Conservation (phyloP, 2,329 filamentous ascomycete genomes). For the Chaetomium sp. region DNA sequence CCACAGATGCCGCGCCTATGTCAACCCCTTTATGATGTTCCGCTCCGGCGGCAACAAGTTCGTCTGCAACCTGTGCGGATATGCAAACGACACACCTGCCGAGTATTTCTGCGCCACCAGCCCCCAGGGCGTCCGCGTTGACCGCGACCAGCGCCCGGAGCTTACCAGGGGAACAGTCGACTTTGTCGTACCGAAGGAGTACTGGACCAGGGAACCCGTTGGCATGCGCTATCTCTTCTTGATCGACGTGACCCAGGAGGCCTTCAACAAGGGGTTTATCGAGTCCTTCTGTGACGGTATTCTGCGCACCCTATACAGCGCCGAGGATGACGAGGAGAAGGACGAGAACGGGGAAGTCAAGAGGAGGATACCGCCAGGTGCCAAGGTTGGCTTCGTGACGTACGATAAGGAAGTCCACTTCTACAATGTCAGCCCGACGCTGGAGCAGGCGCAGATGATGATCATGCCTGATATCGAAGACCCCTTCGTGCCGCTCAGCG, state of each 20-base stretch:
- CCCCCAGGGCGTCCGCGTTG: slow-evolving; percentile 81
- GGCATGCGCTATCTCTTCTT: slow-evolving; percentile 87
- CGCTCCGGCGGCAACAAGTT: slow-evolving; percentile 91
- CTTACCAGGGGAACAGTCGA: slow-evolving; percentile 91
- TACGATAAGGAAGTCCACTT: slow-evolving; percentile 98
- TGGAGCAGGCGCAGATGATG: slow-evolving; percentile 94
- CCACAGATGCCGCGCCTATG: slow-evolving; percentile 89
- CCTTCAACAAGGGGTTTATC: slow-evolving; percentile 86
- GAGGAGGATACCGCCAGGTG: slow-evolving; percentile 69
- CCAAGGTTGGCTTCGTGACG: slow-evolving; percentile 91
- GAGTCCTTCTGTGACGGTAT: slow-evolving; percentile 91
- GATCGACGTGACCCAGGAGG: slow-evolving; percentile 90
- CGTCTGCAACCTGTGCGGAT: slow-evolving; percentile 96
- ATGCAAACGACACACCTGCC: slow-evolving; percentile 88
- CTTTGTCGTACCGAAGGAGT: slow-evolving; percentile 96
- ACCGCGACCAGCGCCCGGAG: slow-evolving; percentile 86
- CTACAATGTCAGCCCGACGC: slow-evolving; percentile 81
- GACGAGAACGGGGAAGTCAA: slow-evolving; percentile 57
- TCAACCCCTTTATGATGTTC: slow-evolving; percentile 99
- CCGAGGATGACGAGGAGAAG: slow-evolving; percentile 54
- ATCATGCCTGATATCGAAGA: slow-evolving; percentile 98
- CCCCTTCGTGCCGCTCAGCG: slow-evolving; percentile 88
- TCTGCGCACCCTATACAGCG: slow-evolving; percentile 78
- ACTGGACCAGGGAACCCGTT: slow-evolving; percentile 93
- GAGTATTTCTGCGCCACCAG: slow-evolving; percentile 95